A percentile compares a stretch with the other conserved stretches of the same genome.
Conservation (phyloP, 129 eudicot genomes). For the Artemisia tridentata region DNA sequence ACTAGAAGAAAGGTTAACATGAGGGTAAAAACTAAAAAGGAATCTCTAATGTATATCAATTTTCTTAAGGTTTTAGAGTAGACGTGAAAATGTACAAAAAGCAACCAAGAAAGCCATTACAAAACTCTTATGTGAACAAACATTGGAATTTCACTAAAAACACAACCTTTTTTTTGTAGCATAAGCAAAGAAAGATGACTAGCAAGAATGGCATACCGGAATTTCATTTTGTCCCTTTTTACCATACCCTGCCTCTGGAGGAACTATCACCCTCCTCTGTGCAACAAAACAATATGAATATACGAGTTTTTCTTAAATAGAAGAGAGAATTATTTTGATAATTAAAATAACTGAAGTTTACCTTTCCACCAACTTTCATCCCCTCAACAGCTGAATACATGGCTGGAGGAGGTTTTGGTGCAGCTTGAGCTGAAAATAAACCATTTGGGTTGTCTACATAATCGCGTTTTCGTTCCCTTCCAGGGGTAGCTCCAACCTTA, state of each 20-base stretch:
- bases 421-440: constrained; percentile 94
- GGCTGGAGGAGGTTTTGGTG: constrained; percentile 97
- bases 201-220: constrained; percentile 53
- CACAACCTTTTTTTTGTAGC: background rate
- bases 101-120: too few relatives aligned
- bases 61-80: too few relatives aligned
- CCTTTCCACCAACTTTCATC: constrained; percentile 98
- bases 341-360: background rate
- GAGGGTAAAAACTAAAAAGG: too few relatives aligned
- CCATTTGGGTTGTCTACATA: constrained; percentile 93
- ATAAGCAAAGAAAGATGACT: background rate
- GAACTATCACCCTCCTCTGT: constrained; percentile 88
- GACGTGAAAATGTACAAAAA: too few relatives aligned
- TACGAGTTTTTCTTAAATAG: background rate
- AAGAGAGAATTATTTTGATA: background rate
- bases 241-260: constrained; percentile 94
- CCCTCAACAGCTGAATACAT: constrained; percentile 79
- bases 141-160: background rate
- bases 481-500: constrained; percentile 88
- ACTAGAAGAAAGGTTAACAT: background rate
- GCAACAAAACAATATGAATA: constrained; percentile 8
- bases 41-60: accelerated
- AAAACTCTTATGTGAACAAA: too few relatives aligned
- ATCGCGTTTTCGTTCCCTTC: constrained; percentile 92
- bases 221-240: constrained; percentile 82